Evolutionary conservation across 768 basidiomycete genomes (phyloP), one percentile per base, ranked within the genome.

Genomic region (Coprinopsis cinerea): DNA sequence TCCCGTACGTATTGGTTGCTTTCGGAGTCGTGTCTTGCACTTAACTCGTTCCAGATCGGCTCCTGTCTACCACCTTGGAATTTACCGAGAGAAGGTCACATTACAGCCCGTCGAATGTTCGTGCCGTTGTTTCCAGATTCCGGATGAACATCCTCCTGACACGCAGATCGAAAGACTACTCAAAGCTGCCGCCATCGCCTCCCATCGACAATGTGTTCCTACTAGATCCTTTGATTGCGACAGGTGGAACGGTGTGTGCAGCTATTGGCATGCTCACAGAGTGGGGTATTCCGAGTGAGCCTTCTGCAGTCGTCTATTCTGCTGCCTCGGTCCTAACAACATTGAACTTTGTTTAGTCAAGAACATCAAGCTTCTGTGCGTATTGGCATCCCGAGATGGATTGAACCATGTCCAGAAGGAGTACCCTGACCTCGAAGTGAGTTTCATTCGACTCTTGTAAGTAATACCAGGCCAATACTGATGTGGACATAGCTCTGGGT

Each of bases 161-260:
- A 27, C 18, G 23, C 11, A 32, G 27, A 42, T 41, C 34, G 35
- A 1, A 49, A 94, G 92, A 95, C 64, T 91, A 92, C 67, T 93
- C 91, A 45, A 94, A 94, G 68, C 75, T 95, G 28, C 93, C 92
- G 11, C 69, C 81, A 30, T 68, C 71, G 7, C 81, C 85, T 2
- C 81, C 85, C 0, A 79, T 94, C 13, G 94, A 97, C 60, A 66
- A 78, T 34, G 83, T 92, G n/a, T 91, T 83, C 68, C 71, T 98
- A 20, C 74, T 97, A 25, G 95, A 98, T 57, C 95, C 95, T 15
- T 69, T 97, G 26, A 84, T 97, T 58, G 95, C 95, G 0, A 97
- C 95, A 2, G 95, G 93, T 45, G 89, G 92, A 10, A 97, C 95
- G 3, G 92, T 89, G 2, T 76, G 78, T 54, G 93, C 95, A 15